Evolutionary conservation across 1,139 yeast genomes (phyloP).

Genomic region (Yamadazyma triangularis): DNA sequence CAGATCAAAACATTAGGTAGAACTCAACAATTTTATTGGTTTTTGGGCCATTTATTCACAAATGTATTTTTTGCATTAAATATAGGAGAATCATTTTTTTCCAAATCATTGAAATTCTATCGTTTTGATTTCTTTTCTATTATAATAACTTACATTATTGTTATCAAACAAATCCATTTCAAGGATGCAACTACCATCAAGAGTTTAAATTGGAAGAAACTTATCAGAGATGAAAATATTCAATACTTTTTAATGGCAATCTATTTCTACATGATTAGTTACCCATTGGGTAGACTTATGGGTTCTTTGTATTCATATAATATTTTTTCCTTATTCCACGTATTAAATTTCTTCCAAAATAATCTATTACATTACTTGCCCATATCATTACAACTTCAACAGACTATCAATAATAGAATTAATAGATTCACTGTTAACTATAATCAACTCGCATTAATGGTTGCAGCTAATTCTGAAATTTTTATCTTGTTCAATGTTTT

Average conservation of each 20-base stretch:
- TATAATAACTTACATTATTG: slow-evolving; percentile 43
- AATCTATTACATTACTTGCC: slow-evolving; percentile 21
- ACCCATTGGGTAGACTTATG: slow-evolving; percentile 24
- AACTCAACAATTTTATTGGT: slow-evolving; percentile 53
- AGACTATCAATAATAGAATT: slow-evolving; percentile 20
- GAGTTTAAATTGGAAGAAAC: slow-evolving; percentile 16
- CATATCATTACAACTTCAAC: slow-evolving; percentile 16
- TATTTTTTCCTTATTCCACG: slow-evolving; percentile 56
- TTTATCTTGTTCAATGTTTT: slow-evolving; percentile 19
- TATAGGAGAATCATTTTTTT: slow-evolving; percentile 29
- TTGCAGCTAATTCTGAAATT: slow-evolving; percentile 47
- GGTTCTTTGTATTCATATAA: slow-evolving; percentile 50
- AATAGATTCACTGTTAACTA: slow-evolving; percentile 31
- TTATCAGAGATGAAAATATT: slow-evolving; percentile 43
- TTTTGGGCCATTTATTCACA: slow-evolving; percentile 42
- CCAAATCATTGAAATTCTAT: slow-evolving; percentile 29
- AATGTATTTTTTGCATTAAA: slow-evolving; percentile 30
- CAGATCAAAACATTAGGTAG: slow-evolving; percentile 16
- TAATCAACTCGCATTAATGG: slow-evolving; percentile 42
- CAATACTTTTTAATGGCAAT: slow-evolving; percentile 45
- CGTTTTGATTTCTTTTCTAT: slow-evolving; percentile 37
- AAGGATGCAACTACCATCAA: slow-evolving; percentile 21
- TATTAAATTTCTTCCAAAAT: slow-evolving; percentile 45
- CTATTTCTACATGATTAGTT: slow-evolving; percentile 28
- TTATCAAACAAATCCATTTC: slow-evolving; percentile 43